Percentiles rank a stretch among this genome's conserved stretches.
phyloP scores from a whole-genome alignment of 208 protist genomes.

The Trypanosoma congolense region DNA sequence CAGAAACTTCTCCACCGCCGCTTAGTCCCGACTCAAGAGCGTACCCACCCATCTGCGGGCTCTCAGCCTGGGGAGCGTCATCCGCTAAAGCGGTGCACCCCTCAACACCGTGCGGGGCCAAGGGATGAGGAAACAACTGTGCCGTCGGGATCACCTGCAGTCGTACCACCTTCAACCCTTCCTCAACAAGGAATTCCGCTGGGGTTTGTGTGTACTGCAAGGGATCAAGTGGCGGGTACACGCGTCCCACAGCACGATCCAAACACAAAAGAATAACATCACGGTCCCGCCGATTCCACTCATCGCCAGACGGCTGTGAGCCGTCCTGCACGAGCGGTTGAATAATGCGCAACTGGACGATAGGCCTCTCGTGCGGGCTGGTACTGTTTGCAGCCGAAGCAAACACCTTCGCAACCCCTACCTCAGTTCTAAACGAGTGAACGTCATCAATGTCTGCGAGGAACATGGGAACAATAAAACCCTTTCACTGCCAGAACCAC shows the following conservation, averaged over 20 bases:
- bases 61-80: not conserved
- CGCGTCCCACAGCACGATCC: conserved; percentile 61
- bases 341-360: conserved; percentile 5
- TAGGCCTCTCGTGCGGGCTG: not conserved
- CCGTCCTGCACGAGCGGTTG: not conserved
- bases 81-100: conserved; percentile 1
- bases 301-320: not conserved
- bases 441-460: conserved; percentile 10
- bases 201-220: conserved; percentile 33
- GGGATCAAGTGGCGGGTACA: conserved; percentile 68
- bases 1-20: conserved; percentile 9
- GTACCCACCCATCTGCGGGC: no score
- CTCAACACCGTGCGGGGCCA: conserved; percentile 20
- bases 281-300: conserved; percentile 16
- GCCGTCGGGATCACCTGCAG: conserved; percentile 3
- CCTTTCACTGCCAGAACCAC: not conserved
- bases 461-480: conserved; percentile 4
- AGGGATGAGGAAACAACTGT: conserved; percentile 2
- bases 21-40: conserved; percentile 24
- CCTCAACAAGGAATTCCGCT: conserved; percentile 6
- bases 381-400: conserved; percentile 14
- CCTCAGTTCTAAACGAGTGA: conserved; percentile 9
- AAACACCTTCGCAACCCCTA: conserved; percentile 9
- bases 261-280: conserved; percentile 65
- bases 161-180: not conserved